Conservation (phyloP, 2,329 filamentous ascomycete species). For the Gnomoniopsis smithogilvyi region DNA sequence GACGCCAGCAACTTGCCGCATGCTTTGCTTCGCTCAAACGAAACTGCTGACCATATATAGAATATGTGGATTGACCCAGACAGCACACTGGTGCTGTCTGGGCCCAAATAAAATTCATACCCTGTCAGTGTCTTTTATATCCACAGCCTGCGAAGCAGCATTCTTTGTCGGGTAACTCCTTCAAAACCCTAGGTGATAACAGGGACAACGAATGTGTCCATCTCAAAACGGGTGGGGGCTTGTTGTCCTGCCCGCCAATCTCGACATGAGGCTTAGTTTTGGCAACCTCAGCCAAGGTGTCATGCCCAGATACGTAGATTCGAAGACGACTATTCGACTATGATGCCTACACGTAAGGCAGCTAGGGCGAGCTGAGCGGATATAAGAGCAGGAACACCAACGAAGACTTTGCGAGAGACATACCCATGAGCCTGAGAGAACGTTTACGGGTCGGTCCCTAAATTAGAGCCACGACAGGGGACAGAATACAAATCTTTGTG, state of each 20-base stretch:
- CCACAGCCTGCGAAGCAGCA: no score
- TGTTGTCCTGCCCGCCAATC: slow-evolving; percentile 50
- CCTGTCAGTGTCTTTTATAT: background rate
- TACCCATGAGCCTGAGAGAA: no score
- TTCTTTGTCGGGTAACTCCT: no score
- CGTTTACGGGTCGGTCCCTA: no score
- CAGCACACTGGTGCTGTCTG: background rate
- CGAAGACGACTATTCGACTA: slow-evolving; percentile 28
- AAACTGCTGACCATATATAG: no score
- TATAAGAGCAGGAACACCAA: background rate
- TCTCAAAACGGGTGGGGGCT: slow-evolving; percentile 50
- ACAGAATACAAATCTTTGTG: no score
- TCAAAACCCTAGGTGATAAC: slow-evolving; percentile 40
- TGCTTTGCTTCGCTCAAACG: no score
- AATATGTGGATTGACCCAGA: no score
- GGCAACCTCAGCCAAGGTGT: slow-evolving; percentile 47
- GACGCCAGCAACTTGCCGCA: no score
- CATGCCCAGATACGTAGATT: slow-evolving; percentile 42
- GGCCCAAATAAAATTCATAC: background rate
- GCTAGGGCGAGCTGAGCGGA: background rate
- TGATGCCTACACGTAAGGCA: slow-evolving; percentile 22
- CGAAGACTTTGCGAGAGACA: background rate
- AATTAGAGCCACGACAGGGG: no score
- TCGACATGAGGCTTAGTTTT: slow-evolving; percentile 37
- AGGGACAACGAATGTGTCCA: slow-evolving; percentile 39